These are phyloP conservation scores for Pseudognaphalium luteoalbum DNA, from an alignment of 129 eudicot species.

Conservation along the genomic window DNA sequence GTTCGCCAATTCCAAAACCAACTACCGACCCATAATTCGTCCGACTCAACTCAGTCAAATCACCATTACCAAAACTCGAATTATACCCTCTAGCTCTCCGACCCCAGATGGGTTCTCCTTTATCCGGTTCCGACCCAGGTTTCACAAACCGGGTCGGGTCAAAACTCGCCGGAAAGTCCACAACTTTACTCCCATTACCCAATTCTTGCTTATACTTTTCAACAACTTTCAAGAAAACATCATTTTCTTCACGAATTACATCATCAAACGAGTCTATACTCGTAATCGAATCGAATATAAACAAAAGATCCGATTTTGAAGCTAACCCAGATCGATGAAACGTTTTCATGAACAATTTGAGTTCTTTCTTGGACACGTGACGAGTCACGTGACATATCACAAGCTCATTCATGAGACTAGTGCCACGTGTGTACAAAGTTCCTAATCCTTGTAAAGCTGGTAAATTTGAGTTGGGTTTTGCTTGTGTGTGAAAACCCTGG, in stretches of 20 bases:
- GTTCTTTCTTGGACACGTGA: conserved; percentile 34
- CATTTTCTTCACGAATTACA: conserved; percentile 50
- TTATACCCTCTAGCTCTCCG: conserved; percentile 36
- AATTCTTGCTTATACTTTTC: conserved; percentile 23
- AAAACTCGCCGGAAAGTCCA: conserved; percentile 37
- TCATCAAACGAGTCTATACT: conserved; percentile 24
- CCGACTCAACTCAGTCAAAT: conserved; percentile 49
- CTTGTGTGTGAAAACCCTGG: not conserved
- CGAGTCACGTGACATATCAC: conserved; percentile 62
- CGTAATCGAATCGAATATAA: conserved; percentile 49
- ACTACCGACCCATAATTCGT: conserved; percentile 83
- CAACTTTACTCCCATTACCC: conserved; percentile 15
- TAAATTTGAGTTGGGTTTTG: not conserved
- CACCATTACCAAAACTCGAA: conserved; percentile 23
- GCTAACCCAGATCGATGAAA: conserved; percentile 44
- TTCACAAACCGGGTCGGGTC: conserved; percentile 57
- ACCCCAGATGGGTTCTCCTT: conserved; percentile 79
- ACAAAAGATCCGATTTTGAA: conserved; percentile 61
- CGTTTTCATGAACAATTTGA: conserved; percentile 53
- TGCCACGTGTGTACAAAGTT: conserved; percentile 58
- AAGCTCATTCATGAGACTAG: conserved; percentile 62
- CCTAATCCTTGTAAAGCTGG: conserved; percentile 90
- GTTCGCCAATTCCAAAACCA: conserved; percentile 70
- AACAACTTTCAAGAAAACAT: conserved; percentile 49
- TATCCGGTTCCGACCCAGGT: conserved; percentile 37